These are phyloP conservation scores for Kwoniella dendrophila DNA, from an alignment of 768 basidiomycete species.

Conservation along the genomic window DNA sequence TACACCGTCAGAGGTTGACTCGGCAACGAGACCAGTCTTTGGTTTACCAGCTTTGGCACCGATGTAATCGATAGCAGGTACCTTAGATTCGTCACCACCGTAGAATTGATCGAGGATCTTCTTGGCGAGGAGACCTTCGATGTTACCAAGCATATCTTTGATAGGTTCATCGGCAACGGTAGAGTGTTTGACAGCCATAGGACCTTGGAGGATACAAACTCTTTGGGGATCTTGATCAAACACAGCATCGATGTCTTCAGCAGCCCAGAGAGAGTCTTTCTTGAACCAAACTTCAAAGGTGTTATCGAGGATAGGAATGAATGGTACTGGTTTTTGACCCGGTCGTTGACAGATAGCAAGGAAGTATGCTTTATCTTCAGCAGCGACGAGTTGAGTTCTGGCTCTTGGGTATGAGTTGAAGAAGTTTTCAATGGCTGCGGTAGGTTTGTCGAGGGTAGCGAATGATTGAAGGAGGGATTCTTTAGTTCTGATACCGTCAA, in stretches of 20 bases:
- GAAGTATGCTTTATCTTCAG: conserved; percentile 94
- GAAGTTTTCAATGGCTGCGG: conserved; percentile 68
- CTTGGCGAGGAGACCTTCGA: conserved; percentile 73
- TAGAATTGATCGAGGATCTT: conserved; percentile 80
- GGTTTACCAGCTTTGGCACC: conserved; percentile 60
- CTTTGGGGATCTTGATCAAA: conserved; percentile 99
- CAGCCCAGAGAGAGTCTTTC: conserved; percentile 98
- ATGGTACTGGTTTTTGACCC: conserved; percentile 97
- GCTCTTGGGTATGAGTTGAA: conserved; percentile 82
- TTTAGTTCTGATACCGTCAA: conserved; percentile 73
- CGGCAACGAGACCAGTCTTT: conserved; percentile 58
- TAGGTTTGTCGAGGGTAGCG: conserved; percentile 77
- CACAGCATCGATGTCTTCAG: conserved; percentile 97
- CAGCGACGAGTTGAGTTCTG: conserved; percentile 79
- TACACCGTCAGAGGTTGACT: conserved; percentile 62
- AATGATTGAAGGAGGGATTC: conserved; percentile 84
- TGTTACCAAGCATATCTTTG: conserved; percentile 84
- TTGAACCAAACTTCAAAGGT: conserved; percentile 99
- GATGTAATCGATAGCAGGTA: conserved; percentile 86
- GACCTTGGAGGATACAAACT: conserved; percentile 95
- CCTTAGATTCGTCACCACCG: conserved; percentile 68
- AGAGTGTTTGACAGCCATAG: conserved; percentile 87
- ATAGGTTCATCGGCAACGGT: conserved; percentile 90
- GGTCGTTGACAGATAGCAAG: conserved; percentile 92
- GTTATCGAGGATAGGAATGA: conserved; percentile 92